Evolutionary conservation across 2,329 filamentous ascomycete species (phyloP).

Genomic region (Magnaporthiopsis poae): DNA sequence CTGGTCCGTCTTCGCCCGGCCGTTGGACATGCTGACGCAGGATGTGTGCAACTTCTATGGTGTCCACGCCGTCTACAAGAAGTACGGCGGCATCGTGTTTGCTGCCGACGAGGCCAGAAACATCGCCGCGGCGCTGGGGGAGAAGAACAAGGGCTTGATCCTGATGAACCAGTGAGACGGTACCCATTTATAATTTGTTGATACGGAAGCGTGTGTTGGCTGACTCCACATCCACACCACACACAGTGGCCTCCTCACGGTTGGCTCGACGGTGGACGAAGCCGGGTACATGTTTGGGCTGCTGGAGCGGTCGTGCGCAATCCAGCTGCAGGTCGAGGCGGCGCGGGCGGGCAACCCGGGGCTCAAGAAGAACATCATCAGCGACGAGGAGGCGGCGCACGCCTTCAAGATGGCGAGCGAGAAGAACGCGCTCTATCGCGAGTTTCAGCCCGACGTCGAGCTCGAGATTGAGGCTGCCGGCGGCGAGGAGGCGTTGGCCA

Average conservation of each 20-base stretch:
- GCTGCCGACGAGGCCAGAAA: constrained; percentile 53
- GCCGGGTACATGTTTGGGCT: constrained; percentile 61
- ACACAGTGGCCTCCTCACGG: constrained; percentile 50
- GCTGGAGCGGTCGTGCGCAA: constrained; percentile 58
- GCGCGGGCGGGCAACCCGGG: constrained; percentile 27
- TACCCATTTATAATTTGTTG: neutral
- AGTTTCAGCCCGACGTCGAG: constrained; percentile 37
- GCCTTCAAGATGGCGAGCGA: constrained; percentile 36
- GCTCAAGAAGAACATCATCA: constrained; percentile 30
- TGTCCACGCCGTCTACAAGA: constrained; percentile 49
- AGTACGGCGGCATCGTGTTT: constrained; percentile 47
- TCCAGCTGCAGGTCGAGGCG: constrained; percentile 60
- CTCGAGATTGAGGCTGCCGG: constrained; percentile 34
- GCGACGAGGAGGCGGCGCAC: constrained; percentile 30
- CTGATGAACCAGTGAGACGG: constrained; percentile 49
- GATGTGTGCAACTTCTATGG: constrained; percentile 57
- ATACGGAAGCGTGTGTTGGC: too few species aligned
- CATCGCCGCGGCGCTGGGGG: constrained; percentile 53
- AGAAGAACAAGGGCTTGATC: constrained; percentile 49
- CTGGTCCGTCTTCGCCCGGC: constrained; percentile 54
- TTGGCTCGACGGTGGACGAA: constrained; percentile 63
- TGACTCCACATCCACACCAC: neutral
- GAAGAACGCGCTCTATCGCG: constrained; percentile 33
- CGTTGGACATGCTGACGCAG: constrained; percentile 62
- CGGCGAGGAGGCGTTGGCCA: constrained; percentile 18